phyloP scores from a whole-genome alignment of 108 stramenopile genomes.

The Stephanodiscus minutulus region DNA sequence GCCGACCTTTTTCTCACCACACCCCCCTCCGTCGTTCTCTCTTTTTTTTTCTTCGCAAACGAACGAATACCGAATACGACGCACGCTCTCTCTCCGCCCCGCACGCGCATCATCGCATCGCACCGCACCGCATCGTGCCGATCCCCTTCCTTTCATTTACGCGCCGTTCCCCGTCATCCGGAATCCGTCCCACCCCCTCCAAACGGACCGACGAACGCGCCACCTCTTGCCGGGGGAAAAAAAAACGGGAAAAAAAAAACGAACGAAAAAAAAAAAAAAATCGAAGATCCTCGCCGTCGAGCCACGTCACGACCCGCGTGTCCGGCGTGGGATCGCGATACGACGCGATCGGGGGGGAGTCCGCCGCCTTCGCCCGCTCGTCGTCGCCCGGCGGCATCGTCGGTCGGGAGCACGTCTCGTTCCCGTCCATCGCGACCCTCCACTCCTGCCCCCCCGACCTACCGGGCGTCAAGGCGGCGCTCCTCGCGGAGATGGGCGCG shows the following conservation, averaged over 20 bases:
- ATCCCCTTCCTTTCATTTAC: too few species aligned
- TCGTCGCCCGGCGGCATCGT: slow-evolving; percentile 8
- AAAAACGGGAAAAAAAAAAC: neutral
- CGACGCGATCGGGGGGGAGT: slow-evolving; percentile 39
- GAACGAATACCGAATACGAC: too few species aligned
- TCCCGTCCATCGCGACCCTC: slow-evolving; percentile 10
- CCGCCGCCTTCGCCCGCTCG: slow-evolving; percentile 33
- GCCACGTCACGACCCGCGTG: slow-evolving; percentile 36
- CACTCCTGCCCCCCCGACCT: neutral
- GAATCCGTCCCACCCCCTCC: too few species aligned
- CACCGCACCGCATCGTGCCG: too few species aligned
- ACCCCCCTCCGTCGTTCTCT: too few species aligned
- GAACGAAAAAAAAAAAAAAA: neutral
- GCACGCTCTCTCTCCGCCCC: too few species aligned
- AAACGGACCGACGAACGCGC: too few species aligned
- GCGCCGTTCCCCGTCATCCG: too few species aligned
- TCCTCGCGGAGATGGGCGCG: slow-evolving; percentile 6
- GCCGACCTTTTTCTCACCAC: too few species aligned
- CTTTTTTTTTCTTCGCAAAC: too few species aligned
- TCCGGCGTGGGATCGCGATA: slow-evolving; percentile 29
- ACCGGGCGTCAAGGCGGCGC: slow-evolving; percentile 11
- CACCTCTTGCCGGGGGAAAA: too few species aligned
- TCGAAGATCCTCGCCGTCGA: slow-evolving; percentile 8
- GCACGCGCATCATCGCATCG: too few species aligned
- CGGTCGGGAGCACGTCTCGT: slow-evolving; percentile 33